These are phyloP conservation scores for Pharus latifolius DNA, from an alignment of 176 grass and related monocot genomes.

Conservation along the genomic window DNA sequence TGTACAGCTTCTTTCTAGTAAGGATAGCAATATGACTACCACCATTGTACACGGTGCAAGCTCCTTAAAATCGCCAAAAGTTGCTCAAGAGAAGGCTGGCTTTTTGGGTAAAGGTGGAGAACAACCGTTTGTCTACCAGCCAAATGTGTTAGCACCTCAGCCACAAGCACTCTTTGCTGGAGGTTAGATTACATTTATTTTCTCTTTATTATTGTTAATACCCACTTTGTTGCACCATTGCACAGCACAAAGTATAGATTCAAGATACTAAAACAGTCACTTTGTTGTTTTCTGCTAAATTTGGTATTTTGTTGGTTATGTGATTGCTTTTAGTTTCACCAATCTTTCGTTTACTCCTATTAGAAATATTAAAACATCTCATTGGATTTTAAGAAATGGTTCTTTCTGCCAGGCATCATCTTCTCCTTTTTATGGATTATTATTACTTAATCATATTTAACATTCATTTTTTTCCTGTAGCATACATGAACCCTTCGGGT, in stretches of 20 bases:
- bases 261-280: background rate
- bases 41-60: conserved; percentile 21
- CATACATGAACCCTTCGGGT: conserved; percentile 40
- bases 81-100: conserved; percentile 24
- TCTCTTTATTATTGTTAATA: background rate
- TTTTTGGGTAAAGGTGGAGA: conserved; percentile 45
- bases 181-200: conserved; percentile 39
- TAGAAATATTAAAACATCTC: background rate
- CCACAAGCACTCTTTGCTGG: conserved; percentile 45
- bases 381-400: background rate
- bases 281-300: background rate
- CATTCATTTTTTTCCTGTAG: conserved; percentile 17
- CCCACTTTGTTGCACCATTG: background rate
- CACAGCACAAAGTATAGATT: background rate
- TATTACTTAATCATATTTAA: conserved; percentile 2
- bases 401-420: background rate
- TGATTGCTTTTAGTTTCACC: background rate
- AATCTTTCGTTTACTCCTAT: background rate
- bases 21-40: conserved; percentile 21
- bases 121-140: conserved; percentile 33
- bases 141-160: conserved; percentile 51
- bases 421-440: background rate
- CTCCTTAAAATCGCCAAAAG: conserved; percentile 29
- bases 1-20: conserved; percentile 7
- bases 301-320: background rate